Evolutionary conservation across 169 alveolate species (phyloP), one percentile per base, ranked within the genome.

Genomic region (Eimeria falciformis): DNA sequence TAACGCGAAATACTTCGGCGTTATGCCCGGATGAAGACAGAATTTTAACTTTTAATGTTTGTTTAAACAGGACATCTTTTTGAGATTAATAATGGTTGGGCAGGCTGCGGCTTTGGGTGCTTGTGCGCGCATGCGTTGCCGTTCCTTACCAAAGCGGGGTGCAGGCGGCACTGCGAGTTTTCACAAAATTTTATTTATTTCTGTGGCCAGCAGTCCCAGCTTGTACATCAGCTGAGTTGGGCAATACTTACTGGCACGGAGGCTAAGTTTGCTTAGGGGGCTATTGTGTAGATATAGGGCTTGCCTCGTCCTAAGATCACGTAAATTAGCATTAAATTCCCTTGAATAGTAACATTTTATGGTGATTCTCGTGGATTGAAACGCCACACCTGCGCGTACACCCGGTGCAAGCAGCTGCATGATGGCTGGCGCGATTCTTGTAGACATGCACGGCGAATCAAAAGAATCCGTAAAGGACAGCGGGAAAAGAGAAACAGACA

Each of bases 101-200:
- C n/a, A n/a, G n/a, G 50, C 68, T 77, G 50, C 46, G 23, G 66
- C 68, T 25, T 25, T 53, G 37, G 12, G 75, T 23, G 66, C 25
- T 55, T 53, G 53, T 12, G 89, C 75, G 75, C 75, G 89, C 89
- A 79, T 79, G 89, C 89, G 55, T 50, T 53, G 89, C 75, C 89
- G 47, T 53, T 55, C 89, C 73, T 55, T 73, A 23, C 17, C 73
- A n/a, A 3, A 37, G 55, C 53, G 29, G 65, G 37, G 47, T 50
- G 75, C 75, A 55, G 33, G 58, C 89, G 75, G 47, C 75, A 69
- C 47, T 50, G 75, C 21, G 21, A 27, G 46, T 33, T 53, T 79
- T 73, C 55, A 27, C 43, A 12, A 29, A 33, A 1, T 33, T 4
- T 12, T n/a, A 25, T 45, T 14, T 17, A 23, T 33, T 27, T 53